Conservation (phyloP, 768 basidiomycete species). For the Paxillus ammoniavirescens region DNA sequence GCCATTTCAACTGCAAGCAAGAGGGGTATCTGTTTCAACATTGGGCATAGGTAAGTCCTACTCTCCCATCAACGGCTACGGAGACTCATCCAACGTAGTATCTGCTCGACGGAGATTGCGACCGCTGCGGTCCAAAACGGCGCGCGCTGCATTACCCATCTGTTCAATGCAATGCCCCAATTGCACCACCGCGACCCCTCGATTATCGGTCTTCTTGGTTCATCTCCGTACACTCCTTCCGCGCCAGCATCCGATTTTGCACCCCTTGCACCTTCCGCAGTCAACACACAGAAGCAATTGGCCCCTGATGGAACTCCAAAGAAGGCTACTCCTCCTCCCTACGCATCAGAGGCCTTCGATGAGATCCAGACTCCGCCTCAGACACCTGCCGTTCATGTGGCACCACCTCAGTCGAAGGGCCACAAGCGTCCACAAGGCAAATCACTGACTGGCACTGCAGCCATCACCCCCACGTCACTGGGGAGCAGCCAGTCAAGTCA, state of each 20-base stretch:
- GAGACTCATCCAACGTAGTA: slow-evolving; percentile 37
- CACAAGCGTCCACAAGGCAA: not conserved
- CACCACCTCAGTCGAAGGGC: not conserved
- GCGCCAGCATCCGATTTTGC: slow-evolving; percentile 34
- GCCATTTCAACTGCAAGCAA: slow-evolving; percentile 58
- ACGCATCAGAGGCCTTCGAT: slow-evolving; percentile 62
- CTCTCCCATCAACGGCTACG: not conserved
- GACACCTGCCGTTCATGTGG: slow-evolving; percentile 38
- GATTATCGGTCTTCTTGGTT: slow-evolving; percentile 84
- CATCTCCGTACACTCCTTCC: slow-evolving; percentile 61
- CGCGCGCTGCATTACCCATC: slow-evolving; percentile 84
- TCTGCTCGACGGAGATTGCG: slow-evolving; percentile 73
- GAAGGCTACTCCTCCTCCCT: slow-evolving; percentile 16
- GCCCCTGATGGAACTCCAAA: slow-evolving; percentile 6
- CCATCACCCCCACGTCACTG: slow-evolving; percentile 10
- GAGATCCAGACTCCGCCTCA: slow-evolving; percentile 56
- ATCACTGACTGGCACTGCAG: slow-evolving; percentile 1
- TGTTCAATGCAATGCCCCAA: slow-evolving; percentile 94
- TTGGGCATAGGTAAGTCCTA: slow-evolving; percentile 74
- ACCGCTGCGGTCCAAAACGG: slow-evolving; percentile 68
- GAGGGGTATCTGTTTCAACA: slow-evolving; percentile 75
- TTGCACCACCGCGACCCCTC: slow-evolving; percentile 89
- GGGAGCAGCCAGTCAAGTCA: slow-evolving; percentile 30
- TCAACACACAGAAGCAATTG: slow-evolving; percentile 12
- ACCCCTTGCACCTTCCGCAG: slow-evolving; percentile 17